Evolutionary conservation across 768 basidiomycete species (phyloP).

Genomic region (Pisolithus sp.): DNA sequence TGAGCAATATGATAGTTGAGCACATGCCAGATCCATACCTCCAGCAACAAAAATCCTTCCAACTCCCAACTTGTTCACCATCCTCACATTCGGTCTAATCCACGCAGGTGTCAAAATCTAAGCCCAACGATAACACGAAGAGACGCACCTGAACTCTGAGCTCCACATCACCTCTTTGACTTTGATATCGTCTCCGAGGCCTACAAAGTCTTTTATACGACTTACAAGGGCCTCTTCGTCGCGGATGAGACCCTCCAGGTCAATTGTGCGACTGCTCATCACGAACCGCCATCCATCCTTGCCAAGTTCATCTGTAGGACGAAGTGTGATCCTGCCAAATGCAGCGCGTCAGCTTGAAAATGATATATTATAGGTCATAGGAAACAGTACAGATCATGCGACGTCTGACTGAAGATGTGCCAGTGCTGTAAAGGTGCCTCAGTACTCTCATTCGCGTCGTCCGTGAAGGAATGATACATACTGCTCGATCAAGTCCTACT

Average conservation of each 20-base stretch:
- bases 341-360: slow-evolving; percentile 6
- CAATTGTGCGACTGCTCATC: slow-evolving; percentile 2
- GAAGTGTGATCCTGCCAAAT: background rate
- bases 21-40: no score
- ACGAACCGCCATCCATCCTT: slow-evolving; percentile 18
- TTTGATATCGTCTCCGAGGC: slow-evolving; percentile 2
- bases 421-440: slow-evolving; percentile 12
- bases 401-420: slow-evolving; percentile 15
- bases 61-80: slow-evolving; percentile 14
- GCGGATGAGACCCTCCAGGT: slow-evolving; percentile 11
- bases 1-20: no score
- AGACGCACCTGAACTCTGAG: slow-evolving; percentile 24
- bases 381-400: background rate
- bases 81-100: no score
- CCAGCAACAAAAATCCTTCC: no score
- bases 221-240: slow-evolving; percentile 24
- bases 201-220: slow-evolving; percentile 22
- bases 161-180: slow-evolving; percentile 15
- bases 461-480: slow-evolving; percentile 1
- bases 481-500: slow-evolving; percentile 20
- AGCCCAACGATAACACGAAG: background rate
- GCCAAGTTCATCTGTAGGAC: slow-evolving; percentile 12
- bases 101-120: background rate
- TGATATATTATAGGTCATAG: background rate
- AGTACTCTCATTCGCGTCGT: background rate